These are phyloP conservation scores for Gentiana dahurica DNA, from an alignment of 257 asterid genomes.

Conservation along the genomic window DNA sequence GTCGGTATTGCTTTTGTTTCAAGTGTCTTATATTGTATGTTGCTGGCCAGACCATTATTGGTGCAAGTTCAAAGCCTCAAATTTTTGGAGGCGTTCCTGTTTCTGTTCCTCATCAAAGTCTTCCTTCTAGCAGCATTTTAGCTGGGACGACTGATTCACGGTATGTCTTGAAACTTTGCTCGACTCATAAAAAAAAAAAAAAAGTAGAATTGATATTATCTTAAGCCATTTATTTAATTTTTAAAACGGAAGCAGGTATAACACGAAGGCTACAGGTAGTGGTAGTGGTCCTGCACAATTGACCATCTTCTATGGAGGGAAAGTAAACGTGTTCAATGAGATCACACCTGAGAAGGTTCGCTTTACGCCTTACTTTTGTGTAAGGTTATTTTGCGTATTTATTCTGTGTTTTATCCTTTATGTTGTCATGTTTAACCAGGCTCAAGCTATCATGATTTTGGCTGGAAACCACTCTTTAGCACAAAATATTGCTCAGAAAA, in stretches of 20 bases:
- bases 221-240: background rate
- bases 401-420: background rate
- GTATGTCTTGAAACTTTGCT: constrained; percentile 20
- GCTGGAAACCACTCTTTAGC: constrained; percentile 41
- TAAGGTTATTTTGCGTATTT: too few relatives aligned
- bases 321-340: constrained; percentile 57
- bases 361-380: background rate
- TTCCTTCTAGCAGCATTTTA: constrained; percentile 23
- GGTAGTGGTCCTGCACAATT: constrained; percentile 32
- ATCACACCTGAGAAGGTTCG: constrained; percentile 73
- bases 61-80: constrained; percentile 30
- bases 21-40: background rate
- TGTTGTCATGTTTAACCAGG: constrained; percentile 28
- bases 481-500: constrained; percentile 30
- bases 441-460: constrained; percentile 68
- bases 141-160: constrained; percentile 41
- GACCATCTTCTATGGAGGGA: constrained; percentile 73
- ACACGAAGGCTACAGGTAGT: constrained; percentile 24
- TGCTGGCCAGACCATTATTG: constrained; percentile 25
- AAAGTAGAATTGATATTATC: background rate
- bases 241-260: constrained; percentile 26
- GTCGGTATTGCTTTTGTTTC: too few relatives aligned
- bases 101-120: constrained; percentile 11
- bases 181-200: background rate
- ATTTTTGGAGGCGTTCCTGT: constrained; percentile 37